Evolutionary conservation across 2,329 filamentous ascomycete genomes (phyloP).

Genomic region (Hymenoscyphus albidus): DNA sequence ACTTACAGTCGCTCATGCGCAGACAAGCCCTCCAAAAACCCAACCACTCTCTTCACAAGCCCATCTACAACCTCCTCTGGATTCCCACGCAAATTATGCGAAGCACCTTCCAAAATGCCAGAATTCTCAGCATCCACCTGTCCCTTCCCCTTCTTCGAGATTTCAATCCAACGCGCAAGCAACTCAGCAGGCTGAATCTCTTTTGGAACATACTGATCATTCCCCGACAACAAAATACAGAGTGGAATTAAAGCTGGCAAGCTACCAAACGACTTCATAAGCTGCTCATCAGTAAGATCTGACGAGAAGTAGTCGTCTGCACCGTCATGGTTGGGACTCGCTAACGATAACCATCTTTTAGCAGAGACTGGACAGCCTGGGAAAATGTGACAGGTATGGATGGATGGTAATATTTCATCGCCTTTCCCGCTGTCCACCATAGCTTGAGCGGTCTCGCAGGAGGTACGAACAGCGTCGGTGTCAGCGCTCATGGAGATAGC

Average conservation of each 20-base stretch:
- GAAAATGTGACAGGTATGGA: slow-evolving; percentile 29
- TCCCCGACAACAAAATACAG: slow-evolving; percentile 46
- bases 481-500: slow-evolving; percentile 41
- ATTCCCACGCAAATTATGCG: slow-evolving; percentile 48
- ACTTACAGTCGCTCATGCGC: background rate
- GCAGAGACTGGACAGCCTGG: slow-evolving; percentile 48
- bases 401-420: slow-evolving; percentile 42
- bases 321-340: slow-evolving; percentile 50
- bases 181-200: slow-evolving; percentile 46
- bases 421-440: slow-evolving; percentile 42
- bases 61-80: slow-evolving; percentile 44
- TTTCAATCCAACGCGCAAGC: slow-evolving; percentile 45
- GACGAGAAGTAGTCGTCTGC: slow-evolving; percentile 67
- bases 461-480: slow-evolving; percentile 34
- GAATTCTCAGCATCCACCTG: slow-evolving; percentile 46
- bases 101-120: slow-evolving; percentile 46
- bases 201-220: slow-evolving; percentile 48
- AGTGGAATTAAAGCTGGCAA: slow-evolving; percentile 42
- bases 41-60: slow-evolving; percentile 47
- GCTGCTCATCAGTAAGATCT: slow-evolving; percentile 51
- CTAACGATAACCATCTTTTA: slow-evolving; percentile 54
- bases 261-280: slow-evolving; percentile 55
- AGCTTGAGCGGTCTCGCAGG: slow-evolving; percentile 38
- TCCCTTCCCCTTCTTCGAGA: slow-evolving; percentile 42
- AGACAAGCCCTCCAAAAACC: slow-evolving; percentile 40